Evolutionary conservation across 306 rosid genomes (phyloP).

Genomic region (Cucurbita moschata): DNA sequence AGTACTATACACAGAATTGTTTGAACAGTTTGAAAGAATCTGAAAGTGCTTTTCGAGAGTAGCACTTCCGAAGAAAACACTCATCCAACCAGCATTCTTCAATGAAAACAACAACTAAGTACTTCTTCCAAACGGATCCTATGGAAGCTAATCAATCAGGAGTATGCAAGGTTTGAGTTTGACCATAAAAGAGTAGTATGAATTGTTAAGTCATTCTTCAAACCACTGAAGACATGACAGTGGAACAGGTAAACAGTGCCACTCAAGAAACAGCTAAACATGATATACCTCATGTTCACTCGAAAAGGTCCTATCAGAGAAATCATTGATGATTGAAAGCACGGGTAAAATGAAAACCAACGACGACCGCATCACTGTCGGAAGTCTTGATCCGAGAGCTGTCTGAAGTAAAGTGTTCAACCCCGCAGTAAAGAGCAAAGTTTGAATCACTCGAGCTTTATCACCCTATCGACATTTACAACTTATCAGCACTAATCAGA

Average conservation of each 20-base stretch:
- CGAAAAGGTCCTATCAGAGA: conserved; percentile 26
- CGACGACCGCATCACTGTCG: conserved; percentile 69
- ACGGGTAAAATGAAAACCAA: conserved; percentile 55
- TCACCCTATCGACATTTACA: conserved; percentile 41
- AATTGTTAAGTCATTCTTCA: not conserved
- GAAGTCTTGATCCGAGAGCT: conserved; percentile 74
- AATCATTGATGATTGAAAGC: conserved; percentile 55
- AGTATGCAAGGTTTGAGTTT: not conserved
- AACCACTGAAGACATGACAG: not conserved
- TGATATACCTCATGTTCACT: conserved; percentile 51
- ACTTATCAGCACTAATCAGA: not conserved
- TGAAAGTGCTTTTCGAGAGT: not conserved
- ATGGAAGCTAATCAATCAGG: not conserved
- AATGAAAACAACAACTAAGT: not conserved
- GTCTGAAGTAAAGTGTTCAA: conserved; percentile 78
- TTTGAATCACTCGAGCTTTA: conserved; percentile 82
- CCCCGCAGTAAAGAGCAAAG: conserved; percentile 69
- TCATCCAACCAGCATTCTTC: not conserved
- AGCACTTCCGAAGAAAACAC: not conserved
- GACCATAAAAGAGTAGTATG: not conserved
- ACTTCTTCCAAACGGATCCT: not conserved
- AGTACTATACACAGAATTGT: no score
- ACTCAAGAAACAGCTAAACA: not conserved
- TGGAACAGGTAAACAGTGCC: not conserved
- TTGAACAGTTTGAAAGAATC: not conserved